Conservation (phyloP, 805 yeast genomes). For the Spencermartinsiella europaea region DNA sequence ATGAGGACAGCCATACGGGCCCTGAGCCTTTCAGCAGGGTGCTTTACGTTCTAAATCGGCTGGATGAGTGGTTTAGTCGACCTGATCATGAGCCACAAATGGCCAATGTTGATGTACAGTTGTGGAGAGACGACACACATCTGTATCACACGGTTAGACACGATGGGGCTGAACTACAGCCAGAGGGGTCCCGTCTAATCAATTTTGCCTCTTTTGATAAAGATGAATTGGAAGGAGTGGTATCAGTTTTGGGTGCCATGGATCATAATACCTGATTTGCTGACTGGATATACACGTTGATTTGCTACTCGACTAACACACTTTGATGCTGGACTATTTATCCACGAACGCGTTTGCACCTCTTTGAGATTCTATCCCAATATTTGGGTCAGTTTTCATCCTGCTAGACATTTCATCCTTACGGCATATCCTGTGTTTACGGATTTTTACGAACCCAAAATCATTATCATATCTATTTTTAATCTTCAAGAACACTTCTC, state of each 20-base stretch:
- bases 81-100: not conserved
- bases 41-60: conserved; percentile 19
- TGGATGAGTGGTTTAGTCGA: conserved; percentile 9
- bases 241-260: not conserved
- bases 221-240: not conserved
- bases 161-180: conserved; percentile 1
- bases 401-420: too few relatives aligned
- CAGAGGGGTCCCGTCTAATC: conserved; percentile 7
- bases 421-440: too few relatives aligned
- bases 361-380: too few relatives aligned
- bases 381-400: too few relatives aligned
- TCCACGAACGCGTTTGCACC: too few relatives aligned
- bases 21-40: conserved; percentile 48
- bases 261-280: too few relatives aligned
- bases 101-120: conserved; percentile 5
- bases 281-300: too few relatives aligned
- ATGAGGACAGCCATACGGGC: conserved; percentile 38
- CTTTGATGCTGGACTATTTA: too few relatives aligned
- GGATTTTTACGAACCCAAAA: too few relatives aligned
- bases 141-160: conserved; percentile 5
- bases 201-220: conserved; percentile 6
- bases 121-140: conserved; percentile 6
- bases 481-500: too few relatives aligned
- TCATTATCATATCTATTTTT: too few relatives aligned
- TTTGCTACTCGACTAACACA: too few relatives aligned